phyloP scores from a whole-genome alignment of 2,329 filamentous ascomycete genomes.

The Aspergillus glaucus region DNA sequence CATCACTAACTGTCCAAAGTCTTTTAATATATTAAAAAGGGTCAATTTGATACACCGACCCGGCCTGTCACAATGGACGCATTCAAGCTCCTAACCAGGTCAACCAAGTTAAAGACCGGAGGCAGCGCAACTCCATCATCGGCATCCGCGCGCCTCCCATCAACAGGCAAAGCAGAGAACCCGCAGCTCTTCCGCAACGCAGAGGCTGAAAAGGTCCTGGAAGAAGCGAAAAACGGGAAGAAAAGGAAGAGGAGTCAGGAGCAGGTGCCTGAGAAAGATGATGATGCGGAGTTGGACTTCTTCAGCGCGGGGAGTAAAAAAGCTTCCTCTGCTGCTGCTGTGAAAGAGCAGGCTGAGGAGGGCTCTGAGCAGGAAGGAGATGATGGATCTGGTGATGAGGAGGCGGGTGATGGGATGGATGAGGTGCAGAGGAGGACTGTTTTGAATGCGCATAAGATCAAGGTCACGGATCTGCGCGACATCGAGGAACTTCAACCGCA shows the following conservation, averaged over 20 bases:
- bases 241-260: constrained; percentile 32
- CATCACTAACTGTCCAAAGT: neutral
- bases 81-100: constrained; percentile 40
- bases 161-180: constrained; percentile 34
- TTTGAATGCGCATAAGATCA: constrained; percentile 74
- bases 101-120: constrained; percentile 36
- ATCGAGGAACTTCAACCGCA: constrained; percentile 28
- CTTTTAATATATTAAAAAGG: neutral
- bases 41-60: constrained; percentile 1
- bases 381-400: constrained; percentile 18
- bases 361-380: constrained; percentile 16
- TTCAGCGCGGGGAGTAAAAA: constrained; percentile 23
- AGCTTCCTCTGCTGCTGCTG: constrained; percentile 12
- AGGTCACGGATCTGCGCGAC: constrained; percentile 68
- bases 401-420: constrained; percentile 42
- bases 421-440: constrained; percentile 68
- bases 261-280: constrained; percentile 13
- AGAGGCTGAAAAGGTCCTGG: constrained; percentile 22
- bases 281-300: constrained; percentile 29
- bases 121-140: constrained; percentile 19
- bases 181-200: constrained; percentile 32
- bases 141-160: constrained; percentile 28
- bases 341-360: constrained; percentile 11
- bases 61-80: constrained; percentile 34
- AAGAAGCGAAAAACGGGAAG: constrained; percentile 20